These are phyloP conservation scores for Mycena olivaceomarginata DNA, from an alignment of 768 basidiomycete species.

Conservation along the genomic window DNA sequence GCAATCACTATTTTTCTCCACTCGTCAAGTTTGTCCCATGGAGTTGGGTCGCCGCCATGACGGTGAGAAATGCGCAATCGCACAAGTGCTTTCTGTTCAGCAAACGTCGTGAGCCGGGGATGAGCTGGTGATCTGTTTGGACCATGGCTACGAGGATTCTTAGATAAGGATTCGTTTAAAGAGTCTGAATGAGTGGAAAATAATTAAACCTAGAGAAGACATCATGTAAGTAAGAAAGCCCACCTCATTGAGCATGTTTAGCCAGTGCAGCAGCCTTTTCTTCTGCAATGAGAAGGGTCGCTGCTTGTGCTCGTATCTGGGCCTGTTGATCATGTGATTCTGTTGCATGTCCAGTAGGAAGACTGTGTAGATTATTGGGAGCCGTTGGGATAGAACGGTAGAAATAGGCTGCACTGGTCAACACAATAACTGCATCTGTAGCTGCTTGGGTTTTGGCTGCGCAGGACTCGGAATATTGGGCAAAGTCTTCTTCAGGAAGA, in stretches of 20 bases:
- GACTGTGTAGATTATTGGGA: not conserved
- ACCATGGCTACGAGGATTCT: too few species aligned
- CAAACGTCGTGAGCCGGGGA: slow-evolving; percentile 14
- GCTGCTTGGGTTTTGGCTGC: not conserved
- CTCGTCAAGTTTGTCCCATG: not conserved
- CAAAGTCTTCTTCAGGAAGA: too few species aligned
- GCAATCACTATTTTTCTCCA: slow-evolving; percentile 34
- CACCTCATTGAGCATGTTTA: too few species aligned
- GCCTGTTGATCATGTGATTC: slow-evolving; percentile 8
- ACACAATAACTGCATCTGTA: slow-evolving; percentile 11
- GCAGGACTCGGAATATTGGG: slow-evolving; percentile 1
- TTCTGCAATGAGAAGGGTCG: slow-evolving; percentile 17
- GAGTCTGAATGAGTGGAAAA: too few species aligned
- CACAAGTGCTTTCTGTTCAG: not conserved
- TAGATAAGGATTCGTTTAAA: too few species aligned
- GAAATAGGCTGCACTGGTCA: slow-evolving; percentile 3
- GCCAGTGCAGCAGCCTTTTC: not conserved
- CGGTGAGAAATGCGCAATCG: not conserved
- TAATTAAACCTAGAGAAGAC: too few species aligned
- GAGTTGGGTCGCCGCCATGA: not conserved
- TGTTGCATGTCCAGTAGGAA: not conserved
- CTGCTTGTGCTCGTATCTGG: not conserved
- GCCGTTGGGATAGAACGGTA: not conserved
- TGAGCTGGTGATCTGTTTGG: not conserved
- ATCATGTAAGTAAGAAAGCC: not conserved